These are phyloP conservation scores for Vigna angularis DNA, from an alignment of 306 rosid genomes.

Conservation along the genomic window DNA sequence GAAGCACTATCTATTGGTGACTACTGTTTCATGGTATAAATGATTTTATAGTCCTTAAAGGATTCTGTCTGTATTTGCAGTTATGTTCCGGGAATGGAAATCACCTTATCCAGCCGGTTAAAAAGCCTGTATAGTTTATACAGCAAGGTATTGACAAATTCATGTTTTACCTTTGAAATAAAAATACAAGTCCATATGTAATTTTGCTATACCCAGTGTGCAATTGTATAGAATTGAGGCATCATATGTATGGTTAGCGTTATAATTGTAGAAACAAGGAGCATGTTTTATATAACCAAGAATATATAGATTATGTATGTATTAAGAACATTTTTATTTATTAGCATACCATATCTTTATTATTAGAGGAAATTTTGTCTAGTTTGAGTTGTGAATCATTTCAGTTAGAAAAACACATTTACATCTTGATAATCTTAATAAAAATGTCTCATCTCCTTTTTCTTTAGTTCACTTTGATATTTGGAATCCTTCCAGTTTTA, in stretches of 20 bases:
- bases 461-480: too few relatives aligned
- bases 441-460: too few relatives aligned
- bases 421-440: too few relatives aligned
- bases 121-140: constrained; percentile 94
- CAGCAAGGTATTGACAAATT: constrained; percentile 73
- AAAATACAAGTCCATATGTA: constrained; percentile 6
- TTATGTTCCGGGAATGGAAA: constrained; percentile 98
- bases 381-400: too few relatives aligned
- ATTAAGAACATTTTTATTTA: too few relatives aligned
- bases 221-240: constrained; percentile 28
- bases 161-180: constrained; percentile 40
- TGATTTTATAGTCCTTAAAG: constrained; percentile 33
- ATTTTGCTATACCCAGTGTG: constrained; percentile 16
- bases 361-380: too few relatives aligned
- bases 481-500: too few relatives aligned
- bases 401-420: too few relatives aligned
- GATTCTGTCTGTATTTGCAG: constrained; percentile 59
- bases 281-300: too few relatives aligned
- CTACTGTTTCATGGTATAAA: constrained; percentile 20
- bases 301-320: too few relatives aligned
- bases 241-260: constrained; percentile 20
- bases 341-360: too few relatives aligned
- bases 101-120: constrained; percentile 85
- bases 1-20: constrained; percentile 7
- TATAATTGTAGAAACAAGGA: too few relatives aligned